Evolutionary conservation across 2,329 filamentous ascomycete species (phyloP).

Genomic region (Sporothrix curviconia): DNA sequence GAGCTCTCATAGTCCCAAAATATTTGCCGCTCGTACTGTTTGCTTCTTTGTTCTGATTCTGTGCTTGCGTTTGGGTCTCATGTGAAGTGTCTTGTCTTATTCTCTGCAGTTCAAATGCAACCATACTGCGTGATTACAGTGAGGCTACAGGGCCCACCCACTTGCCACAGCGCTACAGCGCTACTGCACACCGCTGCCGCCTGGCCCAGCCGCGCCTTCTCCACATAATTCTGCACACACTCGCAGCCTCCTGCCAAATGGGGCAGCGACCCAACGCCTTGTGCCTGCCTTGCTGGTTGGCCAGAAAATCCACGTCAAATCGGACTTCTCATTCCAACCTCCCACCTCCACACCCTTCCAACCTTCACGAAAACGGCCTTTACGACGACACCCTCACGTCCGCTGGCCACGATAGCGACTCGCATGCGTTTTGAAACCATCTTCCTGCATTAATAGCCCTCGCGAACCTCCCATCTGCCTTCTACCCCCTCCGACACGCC

Average conservation of each 20-base stretch:
- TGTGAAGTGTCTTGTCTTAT: too few relatives aligned
- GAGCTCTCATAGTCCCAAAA: too few relatives aligned
- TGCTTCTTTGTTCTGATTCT: too few relatives aligned
- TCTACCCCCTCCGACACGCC: too few relatives aligned
- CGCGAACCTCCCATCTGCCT: background rate
- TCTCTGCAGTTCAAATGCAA: too few relatives aligned
- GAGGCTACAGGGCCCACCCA: background rate
- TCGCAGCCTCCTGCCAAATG: background rate
- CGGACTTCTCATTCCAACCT: background rate
- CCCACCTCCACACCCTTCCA: background rate
- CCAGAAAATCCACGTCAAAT: conserved; percentile 7
- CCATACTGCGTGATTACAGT: background rate
- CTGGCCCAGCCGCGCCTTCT: background rate
- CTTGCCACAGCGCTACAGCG: background rate
- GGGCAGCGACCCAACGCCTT: too few relatives aligned
- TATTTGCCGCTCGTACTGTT: too few relatives aligned
- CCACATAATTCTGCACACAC: background rate
- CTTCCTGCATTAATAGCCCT: background rate
- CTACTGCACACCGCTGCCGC: background rate
- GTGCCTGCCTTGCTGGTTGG: too few relatives aligned
- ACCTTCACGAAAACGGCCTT: background rate
- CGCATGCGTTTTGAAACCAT: background rate
- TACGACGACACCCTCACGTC: background rate
- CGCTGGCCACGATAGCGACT: background rate
- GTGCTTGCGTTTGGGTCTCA: too few relatives aligned